Evolutionary conservation across 305 asterid species (phyloP).

Genomic region (Rubia occidens): DNA sequence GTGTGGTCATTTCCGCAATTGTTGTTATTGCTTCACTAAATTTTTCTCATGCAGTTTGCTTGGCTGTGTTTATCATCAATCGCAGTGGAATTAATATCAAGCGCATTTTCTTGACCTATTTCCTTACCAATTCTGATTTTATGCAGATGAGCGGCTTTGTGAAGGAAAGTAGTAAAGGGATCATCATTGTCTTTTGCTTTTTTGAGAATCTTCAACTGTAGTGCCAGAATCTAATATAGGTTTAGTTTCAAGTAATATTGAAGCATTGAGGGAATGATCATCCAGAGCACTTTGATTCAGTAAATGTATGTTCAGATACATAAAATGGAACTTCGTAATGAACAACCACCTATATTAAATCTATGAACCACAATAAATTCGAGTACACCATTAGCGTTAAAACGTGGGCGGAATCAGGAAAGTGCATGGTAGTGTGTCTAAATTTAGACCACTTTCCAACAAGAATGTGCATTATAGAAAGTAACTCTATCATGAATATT

Average conservation of each 20-base stretch:
- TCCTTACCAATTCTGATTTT: conserved; percentile 28
- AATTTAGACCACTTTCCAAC: too few relatives aligned
- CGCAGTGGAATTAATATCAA: conserved; percentile 19
- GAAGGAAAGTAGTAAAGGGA: not conserved
- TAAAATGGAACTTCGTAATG: too few relatives aligned
- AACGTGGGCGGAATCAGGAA: too few relatives aligned
- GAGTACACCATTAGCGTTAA: too few relatives aligned
- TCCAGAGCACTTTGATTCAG: conserved; percentile 24
- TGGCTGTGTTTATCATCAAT: conserved; percentile 27
- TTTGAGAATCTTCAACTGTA: conserved; percentile 27
- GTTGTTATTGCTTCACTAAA: conserved; percentile 31
- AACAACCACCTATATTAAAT: too few relatives aligned
- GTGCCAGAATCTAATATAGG: conserved; percentile 25
- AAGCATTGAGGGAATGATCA: conserved; percentile 33
- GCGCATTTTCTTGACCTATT: conserved; percentile 27
- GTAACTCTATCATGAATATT: too few relatives aligned
- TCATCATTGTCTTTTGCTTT: conserved; percentile 21
- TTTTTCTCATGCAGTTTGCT: too few relatives aligned
- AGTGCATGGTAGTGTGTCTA: too few relatives aligned
- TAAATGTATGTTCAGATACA: too few relatives aligned
- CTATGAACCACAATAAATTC: too few relatives aligned
- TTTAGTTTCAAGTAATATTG: conserved; percentile 23
- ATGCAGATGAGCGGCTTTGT: conserved; percentile 22
- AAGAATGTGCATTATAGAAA: too few relatives aligned
- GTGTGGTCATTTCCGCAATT: conserved; percentile 29